Evolutionary conservation across 129 eudicot genomes (phyloP), one percentile per base, ranked within the genome.

Genomic region (Flaveria ramosissima): DNA sequence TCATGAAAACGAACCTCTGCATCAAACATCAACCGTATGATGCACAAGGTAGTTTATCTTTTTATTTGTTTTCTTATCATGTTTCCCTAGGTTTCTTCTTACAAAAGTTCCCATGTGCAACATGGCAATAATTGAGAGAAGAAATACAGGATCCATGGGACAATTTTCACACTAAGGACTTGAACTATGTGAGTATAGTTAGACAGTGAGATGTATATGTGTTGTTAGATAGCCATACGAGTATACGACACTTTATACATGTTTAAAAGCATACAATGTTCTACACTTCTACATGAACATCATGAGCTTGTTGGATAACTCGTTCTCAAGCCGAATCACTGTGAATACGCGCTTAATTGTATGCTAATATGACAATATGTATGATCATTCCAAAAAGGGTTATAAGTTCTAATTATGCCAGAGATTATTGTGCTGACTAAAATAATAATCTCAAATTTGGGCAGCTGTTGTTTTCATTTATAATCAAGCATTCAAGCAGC

Each of bases 1-100:
- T 62, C 93, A 90, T 61, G 98, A 93, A 75, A 70, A 59, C 2
- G 96, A 90, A 75, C 91, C 98, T 53, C 83, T 86, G 26, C 80
- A 65, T 61, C 94, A 79, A 75, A 71, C 83, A 43, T 84, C 95
- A 46, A 71, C 87, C 2, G 96, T 86, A 7, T 89, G 75, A 85
- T 62, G 23, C 42, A 48, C 50, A 74, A 78, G 80, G 78, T 80
- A 75, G 41, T 27, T 65, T 11, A 39, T 50, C 43, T 9, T 16
- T 61, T 12, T 45, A 20, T 46, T 8, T 23, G 6, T 21, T 19
- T 71, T 74, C 65, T 51, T 11, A n/a, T 59, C 2, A 13, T 9
- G 52, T 57, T 30, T 62, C 4, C 27, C 43, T 69, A 42, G 19
- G 47, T 13, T 68, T 67, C 36, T 73, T 32, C 36, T 73, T 32